Evolutionary conservation across 768 basidiomycete genomes (phyloP).

Genomic region (Cyclocybe aegerita): DNA sequence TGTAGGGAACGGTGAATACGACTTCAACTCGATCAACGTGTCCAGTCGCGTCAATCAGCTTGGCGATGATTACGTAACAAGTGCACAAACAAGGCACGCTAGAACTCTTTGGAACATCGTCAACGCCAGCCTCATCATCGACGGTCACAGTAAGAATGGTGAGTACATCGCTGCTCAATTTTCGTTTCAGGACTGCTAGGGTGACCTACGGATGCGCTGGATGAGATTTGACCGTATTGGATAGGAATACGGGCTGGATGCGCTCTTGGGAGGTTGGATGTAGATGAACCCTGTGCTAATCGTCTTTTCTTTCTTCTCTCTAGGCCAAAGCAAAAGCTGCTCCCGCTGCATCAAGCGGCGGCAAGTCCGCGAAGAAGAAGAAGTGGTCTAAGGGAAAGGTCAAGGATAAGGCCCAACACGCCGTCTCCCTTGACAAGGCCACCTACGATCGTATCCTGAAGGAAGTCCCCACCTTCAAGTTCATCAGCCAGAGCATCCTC

Average conservation of each 20-base stretch:
- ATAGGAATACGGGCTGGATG: slow-evolving; percentile 36
- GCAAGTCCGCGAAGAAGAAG: slow-evolving; percentile 98
- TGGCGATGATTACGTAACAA: slow-evolving; percentile 28
- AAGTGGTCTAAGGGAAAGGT: slow-evolving; percentile 99
- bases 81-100: slow-evolving; percentile 41
- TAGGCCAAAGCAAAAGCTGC: slow-evolving; percentile 78
- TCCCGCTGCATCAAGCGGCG: slow-evolving; percentile 66
- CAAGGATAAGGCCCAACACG: slow-evolving; percentile 99
- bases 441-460: slow-evolving; percentile 94
- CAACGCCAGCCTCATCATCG: slow-evolving; percentile 32
- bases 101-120: slow-evolving; percentile 18
- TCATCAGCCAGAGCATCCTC: slow-evolving; percentile 97
- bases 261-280: slow-evolving; percentile 10
- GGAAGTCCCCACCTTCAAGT: slow-evolving; percentile 98
- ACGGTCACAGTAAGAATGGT: slow-evolving; percentile 46
- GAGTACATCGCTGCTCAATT: slow-evolving; percentile 24
- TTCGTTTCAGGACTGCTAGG: slow-evolving; percentile 4
- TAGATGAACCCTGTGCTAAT: slow-evolving; percentile 32
- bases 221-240: slow-evolving; percentile 1
- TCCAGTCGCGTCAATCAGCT: slow-evolving; percentile 22
- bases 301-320: slow-evolving; percentile 17
- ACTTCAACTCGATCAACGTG: slow-evolving; percentile 32
- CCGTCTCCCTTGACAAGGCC: slow-evolving; percentile 91
- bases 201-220: background rate
- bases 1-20: too few species aligned